These are phyloP conservation scores for Xylaria sp. DNA, from an alignment of 2,329 filamentous ascomycete genomes.

Conservation along the genomic window DNA sequence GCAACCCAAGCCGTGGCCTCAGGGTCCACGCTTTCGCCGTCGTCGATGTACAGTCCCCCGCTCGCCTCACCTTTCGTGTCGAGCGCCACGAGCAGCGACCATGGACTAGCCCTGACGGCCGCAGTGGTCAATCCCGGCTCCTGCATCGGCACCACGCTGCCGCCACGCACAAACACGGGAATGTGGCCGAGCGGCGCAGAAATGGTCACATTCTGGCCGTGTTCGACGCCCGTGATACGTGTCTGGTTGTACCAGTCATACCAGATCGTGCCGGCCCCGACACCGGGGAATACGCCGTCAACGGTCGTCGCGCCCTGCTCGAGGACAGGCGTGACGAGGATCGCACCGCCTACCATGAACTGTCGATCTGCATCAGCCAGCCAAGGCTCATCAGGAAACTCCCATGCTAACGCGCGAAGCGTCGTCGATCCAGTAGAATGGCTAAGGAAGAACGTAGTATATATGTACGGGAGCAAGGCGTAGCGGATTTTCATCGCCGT, in stretches of 20 bases:
- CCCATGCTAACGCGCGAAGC: slow-evolving; percentile 79
- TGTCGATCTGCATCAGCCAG: slow-evolving; percentile 75
- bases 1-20: slow-evolving; percentile 66
- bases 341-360: slow-evolving; percentile 74
- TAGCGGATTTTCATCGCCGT: slow-evolving; percentile 78
- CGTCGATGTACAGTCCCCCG: slow-evolving; percentile 77
- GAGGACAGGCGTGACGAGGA: slow-evolving; percentile 76
- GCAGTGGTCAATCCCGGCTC: slow-evolving; percentile 74
- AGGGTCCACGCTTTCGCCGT: slow-evolving; percentile 74
- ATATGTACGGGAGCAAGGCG: slow-evolving; percentile 77
- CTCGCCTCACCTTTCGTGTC: slow-evolving; percentile 64
- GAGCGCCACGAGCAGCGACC: slow-evolving; percentile 74
- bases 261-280: slow-evolving; percentile 70
- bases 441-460: slow-evolving; percentile 76
- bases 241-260: slow-evolving; percentile 84
- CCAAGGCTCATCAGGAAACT: slow-evolving; percentile 77
- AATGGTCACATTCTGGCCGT: slow-evolving; percentile 56
- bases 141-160: slow-evolving; percentile 74
- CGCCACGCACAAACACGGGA: slow-evolving; percentile 76
- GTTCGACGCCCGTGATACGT: slow-evolving; percentile 55
- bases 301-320: slow-evolving; percentile 70
- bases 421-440: slow-evolving; percentile 75
- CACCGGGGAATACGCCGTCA: slow-evolving; percentile 75
- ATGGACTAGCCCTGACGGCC: slow-evolving; percentile 71
- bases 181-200: slow-evolving; percentile 71